Evolutionary conservation across 495 filamentous ascomycete genomes (phyloP), one percentile per base, ranked within the genome.

Genomic region (Geoglossum glabrum): DNA sequence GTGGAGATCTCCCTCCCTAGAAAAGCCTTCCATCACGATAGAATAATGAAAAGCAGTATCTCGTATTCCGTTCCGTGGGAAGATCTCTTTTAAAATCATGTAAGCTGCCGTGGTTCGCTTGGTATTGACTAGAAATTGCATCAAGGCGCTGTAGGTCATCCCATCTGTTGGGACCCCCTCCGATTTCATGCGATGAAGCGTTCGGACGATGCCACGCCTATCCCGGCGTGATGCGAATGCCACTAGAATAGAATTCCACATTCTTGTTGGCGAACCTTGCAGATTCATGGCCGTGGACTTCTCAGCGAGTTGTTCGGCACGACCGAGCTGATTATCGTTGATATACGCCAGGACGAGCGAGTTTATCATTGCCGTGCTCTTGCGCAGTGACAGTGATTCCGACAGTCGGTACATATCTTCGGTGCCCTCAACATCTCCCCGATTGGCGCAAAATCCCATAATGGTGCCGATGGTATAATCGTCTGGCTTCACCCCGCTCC

Each of bases 161-260:
- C 70, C 70, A 67, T 93, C 76, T 56, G 80, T 77, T n/a, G 69
- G 68, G 27, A 95, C 65, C 0, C 69, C 65, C 3, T 72, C 65
- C 5, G 71, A 64, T 36, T 75, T 70, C 82, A 95, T 93, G 54
- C 69, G 67, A 38, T 71, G 71, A 58, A 84, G 78, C 21, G 87
- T 60, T 26, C 74, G 75, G 52, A 79, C 76, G 26, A 85, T 73
- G 40, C 73, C 70, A 4, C 70, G 69, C 46, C 89, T 63, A 61
- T 92, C 80, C 59, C 81, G 72, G 5, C 77, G 73, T 57, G 78
- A 71, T 19, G 84, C 86, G 64, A 87, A 74, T 30, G 81, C 77
- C 57, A 74, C 72, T 3, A 96, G 69, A 19, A 96, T 69, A 21
- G 75, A 71, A 64, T 95, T 95, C 85, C 86, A 96, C 70, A 90